These are phyloP conservation scores for Fusarium xylarioides DNA, from an alignment of 2,329 filamentous ascomycete genomes.

Conservation along the genomic window DNA sequence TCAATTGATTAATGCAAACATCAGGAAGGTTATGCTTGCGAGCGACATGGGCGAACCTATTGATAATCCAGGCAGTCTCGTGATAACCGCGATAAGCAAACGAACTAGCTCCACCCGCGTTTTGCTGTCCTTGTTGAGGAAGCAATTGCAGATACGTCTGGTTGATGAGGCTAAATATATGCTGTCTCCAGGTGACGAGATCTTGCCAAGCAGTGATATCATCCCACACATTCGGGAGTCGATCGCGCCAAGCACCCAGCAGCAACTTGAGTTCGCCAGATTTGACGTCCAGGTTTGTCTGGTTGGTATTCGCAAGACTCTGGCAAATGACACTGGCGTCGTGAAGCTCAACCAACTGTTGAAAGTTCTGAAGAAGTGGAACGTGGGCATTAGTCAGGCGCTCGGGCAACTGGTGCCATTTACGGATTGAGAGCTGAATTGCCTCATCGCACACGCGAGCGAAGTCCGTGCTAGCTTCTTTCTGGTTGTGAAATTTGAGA, in stretches of 20 bases:
- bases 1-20: conserved; percentile 96
- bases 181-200: conserved; percentile 98
- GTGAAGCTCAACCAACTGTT: conserved; percentile 95
- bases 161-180: conserved; percentile 98
- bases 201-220: conserved; percentile 99
- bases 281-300: conserved; percentile 88
- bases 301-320: conserved; percentile 85
- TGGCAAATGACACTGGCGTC: conserved; percentile 97
- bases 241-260: conserved; percentile 93
- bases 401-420: conserved; percentile 98
- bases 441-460: conserved; percentile 93
- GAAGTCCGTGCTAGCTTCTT: conserved; percentile 82
- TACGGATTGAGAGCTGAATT: conserved; percentile 94
- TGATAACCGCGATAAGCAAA: conserved; percentile 98
- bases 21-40: conserved; percentile 96
- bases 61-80: conserved; percentile 99
- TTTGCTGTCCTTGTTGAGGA: conserved; percentile 77
- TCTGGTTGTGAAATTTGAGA: conserved; percentile 91
- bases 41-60: conserved; percentile 96
- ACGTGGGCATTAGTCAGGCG: conserved; percentile 95
- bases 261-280: conserved; percentile 95
- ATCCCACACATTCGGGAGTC: conserved; percentile 97
- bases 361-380: conserved; percentile 95
- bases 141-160: conserved; percentile 88
- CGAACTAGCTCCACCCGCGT: conserved; percentile 82